Evolutionary conservation across 2,329 filamentous ascomycete species (phyloP), one percentile per base, ranked within the genome.

Genomic region (Bretziella fagacearum): DNA sequence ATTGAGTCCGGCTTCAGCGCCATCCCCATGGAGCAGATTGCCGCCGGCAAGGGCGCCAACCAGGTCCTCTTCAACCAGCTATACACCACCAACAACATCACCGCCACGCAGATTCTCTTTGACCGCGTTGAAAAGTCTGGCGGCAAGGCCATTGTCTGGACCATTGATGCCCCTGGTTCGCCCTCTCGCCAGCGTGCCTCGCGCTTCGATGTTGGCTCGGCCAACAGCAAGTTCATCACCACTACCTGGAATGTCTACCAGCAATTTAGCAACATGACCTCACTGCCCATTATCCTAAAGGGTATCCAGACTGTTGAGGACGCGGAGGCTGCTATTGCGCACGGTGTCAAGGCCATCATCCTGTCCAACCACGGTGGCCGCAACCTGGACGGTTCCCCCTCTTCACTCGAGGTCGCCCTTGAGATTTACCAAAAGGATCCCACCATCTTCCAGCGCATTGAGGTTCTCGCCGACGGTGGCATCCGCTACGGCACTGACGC

Each of bases 321-420:
- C 46, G 65, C 63, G 10, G 52, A 56, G n/a, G 50, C 59, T 2
- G 64, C 64, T 1, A 57, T 62, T 5, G 54, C 60, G 23, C 52
- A 63, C 32, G 62, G 62, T 1, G 55, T 63, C 13, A 59, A 65
- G 29, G 63, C 61, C 1, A 62, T 66, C 44, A 58, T 65, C 15
- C 57, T 67, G 2, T 64, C 60, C 35, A 67, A 66, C 48, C 65
- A 67, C 47, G 64, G 63, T 4, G 63, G 63, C 4, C 55, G 65
- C 13, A 65, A 67, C 46, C 55, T 67, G 0, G 63, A 67, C 35
- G 62, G 62, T 4, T 54, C 40, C 52, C 61, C 13, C 44, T 62
- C 41, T 52, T 56, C 26, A 0, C 56, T 63, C 0, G 61, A 62
- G 11, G 64, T 64, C 29, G 57, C 56, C 3, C 44, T 57, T 11